Evolutionary conservation across 164 flowering plant genomes (phyloP).

Genomic region (Warburgia ugandensis): DNA sequence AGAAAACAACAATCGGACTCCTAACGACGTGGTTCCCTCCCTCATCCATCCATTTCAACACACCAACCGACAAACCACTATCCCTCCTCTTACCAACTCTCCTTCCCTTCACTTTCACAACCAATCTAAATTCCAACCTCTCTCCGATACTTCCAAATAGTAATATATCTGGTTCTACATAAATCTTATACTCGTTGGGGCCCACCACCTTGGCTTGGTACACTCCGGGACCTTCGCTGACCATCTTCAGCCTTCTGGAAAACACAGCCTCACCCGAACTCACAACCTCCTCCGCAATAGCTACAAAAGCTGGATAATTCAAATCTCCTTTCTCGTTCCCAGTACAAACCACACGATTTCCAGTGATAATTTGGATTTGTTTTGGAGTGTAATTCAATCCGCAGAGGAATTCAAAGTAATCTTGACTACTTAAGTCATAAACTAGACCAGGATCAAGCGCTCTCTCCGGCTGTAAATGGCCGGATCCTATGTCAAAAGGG

Average conservation of each 20-base stretch:
- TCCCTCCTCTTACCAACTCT: background rate
- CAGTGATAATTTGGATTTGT: slow-evolving; percentile 7
- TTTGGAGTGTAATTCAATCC: slow-evolving; percentile 11
- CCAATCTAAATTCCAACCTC: slow-evolving; percentile 5
- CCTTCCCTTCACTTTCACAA: background rate
- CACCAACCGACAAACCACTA: slow-evolving; percentile 4
- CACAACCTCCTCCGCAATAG: background rate
- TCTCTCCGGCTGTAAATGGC: slow-evolving; percentile 17
- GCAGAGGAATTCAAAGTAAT: slow-evolving; percentile 21
- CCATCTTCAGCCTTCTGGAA: slow-evolving; percentile 8
- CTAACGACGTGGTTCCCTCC: slow-evolving; percentile 3
- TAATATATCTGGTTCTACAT: slow-evolving; percentile 5
- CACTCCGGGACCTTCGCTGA: slow-evolving; percentile 4
- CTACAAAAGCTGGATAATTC: slow-evolving; percentile 13
- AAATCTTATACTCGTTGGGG: background rate
- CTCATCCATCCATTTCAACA: slow-evolving; percentile 6
- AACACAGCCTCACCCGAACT: background rate
- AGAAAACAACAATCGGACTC: slow-evolving; percentile 7
- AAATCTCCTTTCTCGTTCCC: background rate
- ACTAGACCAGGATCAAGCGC: slow-evolving; percentile 28
- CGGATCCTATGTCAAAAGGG: slow-evolving; percentile 24
- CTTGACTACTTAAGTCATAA: slow-evolving; percentile 15
- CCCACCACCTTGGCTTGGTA: slow-evolving; percentile 10
- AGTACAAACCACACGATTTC: slow-evolving; percentile 1
- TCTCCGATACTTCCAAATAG: no score